Evolutionary conservation across 2,329 filamentous ascomycete species (phyloP), one percentile per base, ranked within the genome.

Genomic region (Zarea fungicola): DNA sequence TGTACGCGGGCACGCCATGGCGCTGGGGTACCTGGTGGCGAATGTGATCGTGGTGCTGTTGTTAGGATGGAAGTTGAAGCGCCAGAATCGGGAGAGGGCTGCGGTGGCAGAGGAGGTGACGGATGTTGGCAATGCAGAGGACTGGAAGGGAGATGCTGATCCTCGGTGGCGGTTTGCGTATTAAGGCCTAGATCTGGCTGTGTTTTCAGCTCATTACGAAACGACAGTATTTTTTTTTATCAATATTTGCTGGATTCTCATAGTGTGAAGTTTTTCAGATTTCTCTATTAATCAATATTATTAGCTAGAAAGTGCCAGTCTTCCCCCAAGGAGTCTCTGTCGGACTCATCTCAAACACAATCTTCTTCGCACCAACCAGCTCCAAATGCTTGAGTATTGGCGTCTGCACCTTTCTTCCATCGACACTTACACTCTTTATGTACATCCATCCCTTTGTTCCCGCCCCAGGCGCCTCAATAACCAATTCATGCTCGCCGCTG

Each of bases 81-180:
- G 65, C 49, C 80, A 85, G 62, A 89, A 89, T 58, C 65, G 58
- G 54, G 64, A 59, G 22, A 76, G 82, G 39, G 74, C 72, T 11
- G 64, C 47, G 4, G 60, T 74, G 19, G 61, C 62, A 11, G 65
- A 62, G 39, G 68, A 72, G 64, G 67, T 74, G 55, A 65, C 71
- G 14, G 31, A 34, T n/a, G 31, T 34, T 6, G 13, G 11, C 31
- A 8, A 14, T 6, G 16, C 31, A n/a, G 56, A 71, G 13, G 77
- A 81, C 31, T 84, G 81, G 70, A 62, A 68, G 42, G 83, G 82
- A 2, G 84, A 87, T 60, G 72, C 73, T 6, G 83, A 87, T 62
- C 69, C 76, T 0, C 70, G 82, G 53, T 87, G 83, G 81, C 68
- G 83, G n/a, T 87, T 84, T 50, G 75, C 81, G 62, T 78, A 74